Conservation (phyloP, 2,329 filamentous ascomycete species). For the Pseudopithomyces chartarum region DNA sequence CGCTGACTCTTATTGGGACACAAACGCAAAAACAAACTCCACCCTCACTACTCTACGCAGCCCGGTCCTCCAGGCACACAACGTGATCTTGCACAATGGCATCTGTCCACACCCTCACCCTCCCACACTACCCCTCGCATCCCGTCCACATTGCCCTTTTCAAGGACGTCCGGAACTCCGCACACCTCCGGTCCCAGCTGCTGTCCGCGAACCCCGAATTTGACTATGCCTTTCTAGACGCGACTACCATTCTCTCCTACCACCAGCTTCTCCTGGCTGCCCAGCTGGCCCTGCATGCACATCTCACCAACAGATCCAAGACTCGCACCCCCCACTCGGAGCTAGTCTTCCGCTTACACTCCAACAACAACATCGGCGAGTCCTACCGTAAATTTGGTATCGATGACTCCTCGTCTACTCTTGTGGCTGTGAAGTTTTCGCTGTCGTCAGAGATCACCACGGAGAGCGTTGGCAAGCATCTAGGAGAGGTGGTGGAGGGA, state of each 20-base stretch:
- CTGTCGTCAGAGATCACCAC: conserved; percentile 21
- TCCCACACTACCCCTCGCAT: conserved; percentile 77
- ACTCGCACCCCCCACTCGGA: conserved; percentile 90
- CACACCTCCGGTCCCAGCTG: conserved; percentile 80
- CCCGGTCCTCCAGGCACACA: not conserved
- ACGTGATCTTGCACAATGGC: conserved; percentile 45
- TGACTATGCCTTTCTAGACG: conserved; percentile 94
- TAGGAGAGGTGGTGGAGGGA: conserved; percentile 33
- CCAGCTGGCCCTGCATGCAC: conserved; percentile 75
- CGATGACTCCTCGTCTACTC: conserved; percentile 67
- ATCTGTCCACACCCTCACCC: conserved; percentile 66
- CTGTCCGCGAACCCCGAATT: conserved; percentile 82
- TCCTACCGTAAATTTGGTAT: conserved; percentile 90
- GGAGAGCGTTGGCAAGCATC: conserved; percentile 33
- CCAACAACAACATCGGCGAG: conserved; percentile 90
- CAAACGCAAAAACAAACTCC: too few relatives aligned
- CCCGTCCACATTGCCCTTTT: conserved; percentile 78
- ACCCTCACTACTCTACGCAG: too few relatives aligned
- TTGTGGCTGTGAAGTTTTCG: conserved; percentile 83
- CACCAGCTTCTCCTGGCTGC: conserved; percentile 75
- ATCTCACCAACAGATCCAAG: conserved; percentile 66
- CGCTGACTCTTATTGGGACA: not conserved
- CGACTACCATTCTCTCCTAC: conserved; percentile 73
- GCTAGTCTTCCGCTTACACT: conserved; percentile 78
- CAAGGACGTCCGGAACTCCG: conserved; percentile 74